These are phyloP conservation scores for Penicillium sp. DNA, from an alignment of 2,329 filamentous ascomycete species.

Conservation along the genomic window DNA sequence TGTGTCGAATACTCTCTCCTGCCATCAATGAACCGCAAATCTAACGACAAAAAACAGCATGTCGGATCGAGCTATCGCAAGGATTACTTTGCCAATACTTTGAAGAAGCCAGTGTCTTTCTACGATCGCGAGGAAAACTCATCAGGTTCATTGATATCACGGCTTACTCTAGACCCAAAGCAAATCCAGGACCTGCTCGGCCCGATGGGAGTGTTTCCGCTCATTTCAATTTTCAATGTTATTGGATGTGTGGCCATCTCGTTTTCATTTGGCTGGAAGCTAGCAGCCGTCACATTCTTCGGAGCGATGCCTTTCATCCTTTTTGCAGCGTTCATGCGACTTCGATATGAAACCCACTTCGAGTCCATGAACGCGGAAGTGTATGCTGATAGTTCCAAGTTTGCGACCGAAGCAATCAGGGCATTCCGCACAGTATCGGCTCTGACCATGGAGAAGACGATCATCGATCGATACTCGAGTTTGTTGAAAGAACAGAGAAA, in stretches of 20 bases:
- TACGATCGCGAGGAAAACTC: slow-evolving; percentile 52
- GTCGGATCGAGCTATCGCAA: slow-evolving; percentile 43
- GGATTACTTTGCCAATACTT: slow-evolving; percentile 34
- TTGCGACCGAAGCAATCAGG: slow-evolving; percentile 72
- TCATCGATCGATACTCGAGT: slow-evolving; percentile 61
- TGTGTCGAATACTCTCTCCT: slow-evolving; percentile 24
- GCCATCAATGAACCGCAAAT: background rate
- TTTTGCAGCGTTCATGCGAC: slow-evolving; percentile 51
- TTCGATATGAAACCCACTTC: slow-evolving; percentile 68
- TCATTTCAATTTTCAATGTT: slow-evolving; percentile 67
- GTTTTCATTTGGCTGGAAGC: slow-evolving; percentile 75
- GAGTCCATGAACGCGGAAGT: slow-evolving; percentile 68
- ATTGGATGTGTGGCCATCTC: slow-evolving; percentile 66
- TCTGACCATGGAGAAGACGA: slow-evolving; percentile 68
- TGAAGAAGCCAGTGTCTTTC: slow-evolving; percentile 46
- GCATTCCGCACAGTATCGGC: slow-evolving; percentile 73
- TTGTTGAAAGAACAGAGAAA: slow-evolving; percentile 63
- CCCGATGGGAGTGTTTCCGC: slow-evolving; percentile 50
- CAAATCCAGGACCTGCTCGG: slow-evolving; percentile 55
- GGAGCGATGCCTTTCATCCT: slow-evolving; percentile 58
- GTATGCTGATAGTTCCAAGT: slow-evolving; percentile 71
- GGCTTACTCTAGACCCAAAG: slow-evolving; percentile 52
- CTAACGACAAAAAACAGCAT: slow-evolving; percentile 26
- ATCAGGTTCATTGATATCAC: slow-evolving; percentile 50
- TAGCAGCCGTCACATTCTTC: slow-evolving; percentile 67